A percentile compares a stretch with the other conserved stretches of the same genome.
phyloP scores from a whole-genome alignment of 2,329 filamentous ascomycete species.

The Coniella vitis region DNA sequence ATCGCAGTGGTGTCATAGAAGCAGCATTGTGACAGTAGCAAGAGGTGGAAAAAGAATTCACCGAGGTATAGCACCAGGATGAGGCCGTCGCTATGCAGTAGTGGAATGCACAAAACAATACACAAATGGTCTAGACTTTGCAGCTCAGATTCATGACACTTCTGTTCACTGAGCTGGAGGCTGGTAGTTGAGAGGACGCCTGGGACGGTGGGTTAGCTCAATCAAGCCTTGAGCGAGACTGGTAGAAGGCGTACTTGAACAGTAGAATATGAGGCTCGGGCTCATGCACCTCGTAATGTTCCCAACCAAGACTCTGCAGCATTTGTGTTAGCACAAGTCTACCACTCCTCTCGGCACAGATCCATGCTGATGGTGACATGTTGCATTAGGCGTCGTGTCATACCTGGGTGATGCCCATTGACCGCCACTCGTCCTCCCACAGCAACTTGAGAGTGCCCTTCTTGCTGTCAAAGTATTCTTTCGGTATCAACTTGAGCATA shows the following conservation, averaged over 20 bases:
- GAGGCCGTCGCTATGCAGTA: conserved; percentile 23
- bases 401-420: conserved; percentile 94
- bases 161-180: conserved; percentile 48
- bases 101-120: conserved; percentile 23
- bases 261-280: conserved; percentile 96
- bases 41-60: conserved; percentile 6
- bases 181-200: conserved; percentile 80
- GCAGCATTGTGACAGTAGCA: neutral
- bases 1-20: too few relatives aligned
- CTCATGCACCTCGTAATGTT: conserved; percentile 98
- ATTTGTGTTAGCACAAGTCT: conserved; percentile 10
- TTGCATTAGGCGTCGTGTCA: conserved; percentile 19
- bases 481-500: conserved; percentile 95
- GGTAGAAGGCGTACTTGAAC: conserved; percentile 71
- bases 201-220: conserved; percentile 31
- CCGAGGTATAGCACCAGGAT: conserved; percentile 5
- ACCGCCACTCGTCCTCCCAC: conserved; percentile 98
- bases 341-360: conserved; percentile 3
- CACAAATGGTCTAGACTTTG: conserved; percentile 16
- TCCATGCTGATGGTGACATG: conserved; percentile 1
- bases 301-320: conserved; percentile 87
- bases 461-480: conserved; percentile 82
- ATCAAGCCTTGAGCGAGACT: neutral
- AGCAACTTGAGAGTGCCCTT: conserved; percentile 92
- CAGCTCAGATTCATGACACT: conserved; percentile 13